A percentile compares a stretch with the other conserved stretches of the same genome.
These are phyloP conservation scores for Cercospora beticola DNA, from an alignment of 2,329 filamentous ascomycete species.

Conservation along the genomic window DNA sequence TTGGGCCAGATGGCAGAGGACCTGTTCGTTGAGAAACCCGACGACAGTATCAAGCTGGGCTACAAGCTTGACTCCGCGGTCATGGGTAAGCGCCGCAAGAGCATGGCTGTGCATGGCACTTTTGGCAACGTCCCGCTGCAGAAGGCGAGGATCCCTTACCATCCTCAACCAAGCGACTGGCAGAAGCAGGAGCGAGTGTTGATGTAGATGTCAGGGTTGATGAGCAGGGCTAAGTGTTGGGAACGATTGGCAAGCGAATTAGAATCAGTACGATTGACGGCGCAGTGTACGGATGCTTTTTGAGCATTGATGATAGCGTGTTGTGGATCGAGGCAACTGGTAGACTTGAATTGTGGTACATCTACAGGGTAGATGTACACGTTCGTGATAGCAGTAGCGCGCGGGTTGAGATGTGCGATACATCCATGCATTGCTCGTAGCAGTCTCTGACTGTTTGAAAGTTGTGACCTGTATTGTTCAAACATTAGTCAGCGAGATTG, in stretches of 20 bases:
- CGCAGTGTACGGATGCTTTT: not conserved
- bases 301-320: not conserved
- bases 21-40: not conserved
- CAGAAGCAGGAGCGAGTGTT: not conserved
- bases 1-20: not conserved
- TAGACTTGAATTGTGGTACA: not conserved
- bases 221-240: not conserved
- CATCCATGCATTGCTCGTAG: not conserved
- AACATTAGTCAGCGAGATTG: not conserved
- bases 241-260: not conserved
- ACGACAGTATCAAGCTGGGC: not conserved
- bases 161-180: not conserved
- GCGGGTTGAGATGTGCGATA: not conserved
- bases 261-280: not conserved
- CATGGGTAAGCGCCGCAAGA: not conserved
- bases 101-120: not conserved
- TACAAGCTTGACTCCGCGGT: not conserved
- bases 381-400: not conserved
- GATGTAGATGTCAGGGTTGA: not conserved
- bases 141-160: not conserved
- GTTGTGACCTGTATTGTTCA: not conserved
- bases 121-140: not conserved
- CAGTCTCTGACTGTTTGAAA: not conserved
- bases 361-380: not conserved
- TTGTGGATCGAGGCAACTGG: not conserved